Evolutionary conservation across 2,329 filamentous ascomycete species (phyloP).

Genomic region (Neonectria ditissima): DNA sequence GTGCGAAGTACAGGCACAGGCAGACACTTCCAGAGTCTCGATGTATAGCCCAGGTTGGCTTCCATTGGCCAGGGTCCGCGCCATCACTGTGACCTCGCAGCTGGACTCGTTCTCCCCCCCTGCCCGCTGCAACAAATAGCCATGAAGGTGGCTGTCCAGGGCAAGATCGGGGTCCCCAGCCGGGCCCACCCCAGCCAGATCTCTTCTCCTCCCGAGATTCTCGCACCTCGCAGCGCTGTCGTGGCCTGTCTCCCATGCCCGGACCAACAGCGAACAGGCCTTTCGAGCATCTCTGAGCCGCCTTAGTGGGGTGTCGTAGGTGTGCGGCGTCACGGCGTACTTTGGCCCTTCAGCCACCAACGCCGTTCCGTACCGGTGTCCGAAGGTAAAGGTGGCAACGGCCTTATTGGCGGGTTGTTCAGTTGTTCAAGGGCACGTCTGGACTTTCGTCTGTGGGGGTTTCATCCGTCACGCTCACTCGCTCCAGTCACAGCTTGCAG

Average conservation of each 20-base stretch:
- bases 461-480: slow-evolving; percentile 34
- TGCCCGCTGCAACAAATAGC: slow-evolving; percentile 7
- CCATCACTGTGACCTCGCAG: slow-evolving; percentile 11
- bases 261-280: slow-evolving; percentile 5
- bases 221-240: slow-evolving; percentile 21
- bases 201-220: slow-evolving; percentile 31
- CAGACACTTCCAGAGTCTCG: not conserved
- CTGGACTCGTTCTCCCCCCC: not conserved
- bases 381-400: slow-evolving; percentile 16
- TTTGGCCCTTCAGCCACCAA: not conserved
- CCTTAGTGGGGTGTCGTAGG: slow-evolving; percentile 15
- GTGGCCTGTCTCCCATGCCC: slow-evolving; percentile 9
- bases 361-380: not conserved
- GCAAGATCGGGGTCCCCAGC: slow-evolving; percentile 39
- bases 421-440: slow-evolving; percentile 15
- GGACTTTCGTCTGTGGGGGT: slow-evolving; percentile 34
- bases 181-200: slow-evolving; percentile 39
- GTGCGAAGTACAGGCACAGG: too few relatives aligned
- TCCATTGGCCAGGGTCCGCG: slow-evolving; percentile 2
- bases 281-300: slow-evolving; percentile 14
- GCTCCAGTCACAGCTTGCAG: slow-evolving; percentile 3
- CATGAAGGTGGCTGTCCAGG: slow-evolving; percentile 23
- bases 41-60: not conserved
- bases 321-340: not conserved
- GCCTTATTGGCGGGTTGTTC: slow-evolving; percentile 1